phyloP scores from a whole-genome alignment of 2,329 filamentous ascomycete genomes.

The Xylaria sp. region DNA sequence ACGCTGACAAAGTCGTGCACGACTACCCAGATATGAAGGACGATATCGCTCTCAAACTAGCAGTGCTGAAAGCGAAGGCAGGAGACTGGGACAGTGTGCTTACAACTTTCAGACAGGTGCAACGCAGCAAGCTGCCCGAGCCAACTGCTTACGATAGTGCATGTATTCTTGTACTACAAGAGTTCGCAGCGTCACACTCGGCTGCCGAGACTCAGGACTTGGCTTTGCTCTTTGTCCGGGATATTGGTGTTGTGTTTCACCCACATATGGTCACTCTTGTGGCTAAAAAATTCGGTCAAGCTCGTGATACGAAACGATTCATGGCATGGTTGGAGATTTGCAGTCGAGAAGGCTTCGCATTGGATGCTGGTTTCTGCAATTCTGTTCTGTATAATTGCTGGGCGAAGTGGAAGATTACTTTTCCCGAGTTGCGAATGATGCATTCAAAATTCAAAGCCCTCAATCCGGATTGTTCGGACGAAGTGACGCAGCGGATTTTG shows the following conservation, averaged over 20 bases:
- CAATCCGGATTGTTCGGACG: slow-evolving; percentile 50
- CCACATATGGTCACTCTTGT: slow-evolving; percentile 55
- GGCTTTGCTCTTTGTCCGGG: slow-evolving; percentile 51
- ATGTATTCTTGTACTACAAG: slow-evolving; percentile 55
- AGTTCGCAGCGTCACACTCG: slow-evolving; percentile 54
- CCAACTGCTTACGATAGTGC: slow-evolving; percentile 46
- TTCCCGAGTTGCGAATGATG: slow-evolving; percentile 51
- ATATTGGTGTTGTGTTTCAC: slow-evolving; percentile 52
- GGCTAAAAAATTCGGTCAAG: slow-evolving; percentile 56
- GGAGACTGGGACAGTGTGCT: slow-evolving; percentile 57
- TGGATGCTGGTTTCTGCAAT: slow-evolving; percentile 54
- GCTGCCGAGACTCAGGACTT: slow-evolving; percentile 56
- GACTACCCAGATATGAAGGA: slow-evolving; percentile 44
- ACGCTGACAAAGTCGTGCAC: slow-evolving; percentile 46
- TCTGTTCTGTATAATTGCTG: slow-evolving; percentile 54
- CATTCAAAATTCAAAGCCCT: slow-evolving; percentile 51
- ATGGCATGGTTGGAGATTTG: slow-evolving; percentile 57
- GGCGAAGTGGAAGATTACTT: slow-evolving; percentile 53
- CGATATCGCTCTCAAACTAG: slow-evolving; percentile 53
- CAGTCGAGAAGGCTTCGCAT: slow-evolving; percentile 50
- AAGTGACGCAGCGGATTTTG: slow-evolving; percentile 55
- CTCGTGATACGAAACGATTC: slow-evolving; percentile 54
- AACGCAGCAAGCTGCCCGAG: slow-evolving; percentile 25
- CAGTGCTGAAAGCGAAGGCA: slow-evolving; percentile 51
- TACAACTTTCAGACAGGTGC: slow-evolving; percentile 48